Evolutionary conservation across 768 basidiomycete species (phyloP).

Genomic region (Mycena kentingensis): DNA sequence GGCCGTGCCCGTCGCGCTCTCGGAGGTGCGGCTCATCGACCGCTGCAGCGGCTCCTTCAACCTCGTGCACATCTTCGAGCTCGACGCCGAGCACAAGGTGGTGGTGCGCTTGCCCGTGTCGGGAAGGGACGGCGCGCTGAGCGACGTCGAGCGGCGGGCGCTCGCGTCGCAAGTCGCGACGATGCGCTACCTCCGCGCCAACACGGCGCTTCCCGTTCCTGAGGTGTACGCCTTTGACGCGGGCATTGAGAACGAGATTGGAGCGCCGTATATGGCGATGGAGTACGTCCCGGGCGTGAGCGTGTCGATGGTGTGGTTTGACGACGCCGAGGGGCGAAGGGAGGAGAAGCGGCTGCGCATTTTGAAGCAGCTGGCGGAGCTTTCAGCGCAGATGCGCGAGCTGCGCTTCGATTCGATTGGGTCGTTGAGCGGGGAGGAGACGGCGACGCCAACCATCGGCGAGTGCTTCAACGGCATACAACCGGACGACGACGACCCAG

Average conservation of each 20-base stretch:
- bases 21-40: background rate
- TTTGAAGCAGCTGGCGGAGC: background rate
- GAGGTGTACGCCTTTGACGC: conserved; percentile 1
- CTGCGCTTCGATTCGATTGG: background rate
- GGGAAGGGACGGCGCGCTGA: background rate
- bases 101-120: background rate
- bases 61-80: background rate
- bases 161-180: background rate
- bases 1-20: background rate
- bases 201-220: conserved; percentile 10
- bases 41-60: background rate
- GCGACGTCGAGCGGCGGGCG: background rate
- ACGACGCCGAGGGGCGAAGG: background rate
- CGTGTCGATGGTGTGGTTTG: background rate
- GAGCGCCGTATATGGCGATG: conserved; percentile 11
- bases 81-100: background rate
- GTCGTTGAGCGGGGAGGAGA: background rate
- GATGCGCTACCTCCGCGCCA: background rate
- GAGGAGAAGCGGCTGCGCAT: background rate
- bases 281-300: background rate
- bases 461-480: background rate
- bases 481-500: background rate
- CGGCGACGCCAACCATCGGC: background rate
- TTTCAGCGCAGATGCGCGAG: background rate
- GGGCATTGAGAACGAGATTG: background rate